A percentile compares a stretch with the other conserved stretches of the same genome.
Evolutionary conservation across 768 basidiomycete genomes (phyloP).

Genomic region (Agrocybe pediades): DNA sequence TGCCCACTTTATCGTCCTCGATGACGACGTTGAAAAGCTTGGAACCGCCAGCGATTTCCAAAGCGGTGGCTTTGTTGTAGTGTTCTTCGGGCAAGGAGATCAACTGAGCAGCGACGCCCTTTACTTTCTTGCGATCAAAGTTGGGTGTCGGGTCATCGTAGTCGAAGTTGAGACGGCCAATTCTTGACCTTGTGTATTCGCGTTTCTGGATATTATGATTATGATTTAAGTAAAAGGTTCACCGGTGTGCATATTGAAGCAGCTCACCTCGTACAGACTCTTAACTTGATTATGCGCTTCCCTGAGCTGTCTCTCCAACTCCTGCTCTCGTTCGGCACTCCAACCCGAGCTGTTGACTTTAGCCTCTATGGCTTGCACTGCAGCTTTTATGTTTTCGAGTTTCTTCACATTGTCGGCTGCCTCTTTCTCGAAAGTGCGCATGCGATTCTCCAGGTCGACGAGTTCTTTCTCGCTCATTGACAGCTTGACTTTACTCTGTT

Average conservation of each 20-base stretch:
- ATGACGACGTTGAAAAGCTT: constrained; percentile 94
- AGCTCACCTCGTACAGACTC: constrained; percentile 61
- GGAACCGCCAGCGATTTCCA: constrained; percentile 90
- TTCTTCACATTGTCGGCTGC: constrained; percentile 75
- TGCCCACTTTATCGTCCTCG: constrained; percentile 86
- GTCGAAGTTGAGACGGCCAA: constrained; percentile 78
- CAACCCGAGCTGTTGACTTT: constrained; percentile 68
- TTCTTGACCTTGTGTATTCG: constrained; percentile 62
- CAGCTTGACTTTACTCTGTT: constrained; percentile 77
- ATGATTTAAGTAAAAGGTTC: background rate
- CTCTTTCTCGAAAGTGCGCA: constrained; percentile 85
- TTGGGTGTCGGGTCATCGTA: constrained; percentile 75
- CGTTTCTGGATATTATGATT: constrained; percentile 49
- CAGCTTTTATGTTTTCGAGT: constrained; percentile 56
- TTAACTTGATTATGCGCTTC: constrained; percentile 57
- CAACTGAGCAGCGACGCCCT: constrained; percentile 91
- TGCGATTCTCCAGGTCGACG: constrained; percentile 69
- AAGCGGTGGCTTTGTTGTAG: constrained; percentile 80
- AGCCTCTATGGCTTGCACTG: constrained; percentile 56
- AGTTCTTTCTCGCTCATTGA: constrained; percentile 80
- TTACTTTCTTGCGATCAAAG: constrained; percentile 87
- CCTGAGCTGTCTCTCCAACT: constrained; percentile 49
- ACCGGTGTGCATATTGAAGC: background rate
- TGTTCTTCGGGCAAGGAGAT: constrained; percentile 72
- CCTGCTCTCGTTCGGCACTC: constrained; percentile 74